These are phyloP conservation scores for Dioszegia aurantiaca DNA, from an alignment of 768 basidiomycete species.

Conservation along the genomic window DNA sequence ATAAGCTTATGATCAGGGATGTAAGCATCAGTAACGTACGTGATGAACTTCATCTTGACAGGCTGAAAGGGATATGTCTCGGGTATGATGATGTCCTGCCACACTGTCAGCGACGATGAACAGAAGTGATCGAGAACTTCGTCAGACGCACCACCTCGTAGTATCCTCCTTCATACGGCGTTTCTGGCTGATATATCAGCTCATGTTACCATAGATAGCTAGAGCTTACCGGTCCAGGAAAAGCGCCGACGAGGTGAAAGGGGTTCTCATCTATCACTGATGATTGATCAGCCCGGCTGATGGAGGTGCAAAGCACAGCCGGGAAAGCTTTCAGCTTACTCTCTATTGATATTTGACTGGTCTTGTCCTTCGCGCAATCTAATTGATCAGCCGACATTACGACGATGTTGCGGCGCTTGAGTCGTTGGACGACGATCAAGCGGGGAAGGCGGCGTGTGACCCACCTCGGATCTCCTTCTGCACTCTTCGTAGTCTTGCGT, in stretches of 20 bases:
- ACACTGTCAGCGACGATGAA: no score
- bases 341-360: conserved; percentile 78
- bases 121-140: no score
- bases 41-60: conserved; percentile 97
- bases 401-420: no score
- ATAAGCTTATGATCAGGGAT: conserved; percentile 5
- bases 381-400: conserved; percentile 1
- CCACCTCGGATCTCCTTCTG: conserved; percentile 84
- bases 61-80: conserved; percentile 71
- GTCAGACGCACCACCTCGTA: conserved; percentile 80
- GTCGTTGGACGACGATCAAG: no score
- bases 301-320: neutral
- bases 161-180: conserved; percentile 86
- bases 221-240: conserved; percentile 68
- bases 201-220: neutral
- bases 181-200: conserved; percentile 58
- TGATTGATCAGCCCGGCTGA: neutral
- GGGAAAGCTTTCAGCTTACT: conserved; percentile 31
- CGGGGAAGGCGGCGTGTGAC: conserved; percentile 40
- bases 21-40: conserved; percentile 51
- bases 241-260: conserved; percentile 86
- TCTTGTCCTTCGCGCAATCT: conserved; percentile 75
- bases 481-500: conserved; percentile 82
- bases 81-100: conserved; percentile 87
- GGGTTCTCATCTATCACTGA: conserved; percentile 77